Evolutionary conservation across 23 red algal species (phyloP).

Genomic region (Gracilariopsis chorda): DNA sequence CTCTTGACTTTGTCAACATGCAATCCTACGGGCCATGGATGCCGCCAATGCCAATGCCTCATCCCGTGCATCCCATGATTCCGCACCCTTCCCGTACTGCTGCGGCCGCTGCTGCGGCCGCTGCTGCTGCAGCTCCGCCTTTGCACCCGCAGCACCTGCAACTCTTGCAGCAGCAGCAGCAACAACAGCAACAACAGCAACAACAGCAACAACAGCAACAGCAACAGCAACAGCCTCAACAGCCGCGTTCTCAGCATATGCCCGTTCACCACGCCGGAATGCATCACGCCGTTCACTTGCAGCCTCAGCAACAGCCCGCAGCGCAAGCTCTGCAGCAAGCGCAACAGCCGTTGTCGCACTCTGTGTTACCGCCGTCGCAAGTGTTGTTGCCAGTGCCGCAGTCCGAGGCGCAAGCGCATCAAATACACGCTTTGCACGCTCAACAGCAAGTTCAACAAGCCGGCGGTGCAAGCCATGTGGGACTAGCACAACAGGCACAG

Average conservation of each 20-base stretch:
- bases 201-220: not conserved
- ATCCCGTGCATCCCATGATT: not conserved
- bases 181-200: not conserved
- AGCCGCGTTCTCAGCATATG: not conserved
- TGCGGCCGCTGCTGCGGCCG: conserved; percentile 4
- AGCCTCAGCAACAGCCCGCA: not conserved
- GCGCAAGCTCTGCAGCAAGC: not conserved
- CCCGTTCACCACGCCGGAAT: not conserved
- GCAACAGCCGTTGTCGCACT: not conserved
- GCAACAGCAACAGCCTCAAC: not conserved
- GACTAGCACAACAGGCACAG: not conserved
- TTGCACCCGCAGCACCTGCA: not conserved
- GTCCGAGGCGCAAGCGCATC: not conserved
- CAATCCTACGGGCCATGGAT: not conserved
- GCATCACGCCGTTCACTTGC: not conserved
- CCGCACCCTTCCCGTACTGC: not conserved
- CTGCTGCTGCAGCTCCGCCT: not conserved
- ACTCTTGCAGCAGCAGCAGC: not conserved
- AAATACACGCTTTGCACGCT: not conserved
- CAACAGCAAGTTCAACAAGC: conserved; percentile 1
- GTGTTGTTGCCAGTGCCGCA: not conserved
- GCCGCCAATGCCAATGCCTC: conserved; percentile 1
- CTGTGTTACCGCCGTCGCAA: not conserved
- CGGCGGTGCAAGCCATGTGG: not conserved
- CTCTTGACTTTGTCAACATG: conserved; percentile 1